Evolutionary conservation across 345 rosid species (phyloP), one percentile per base, ranked within the genome.

Genomic region (Limnanthes douglasii): DNA sequence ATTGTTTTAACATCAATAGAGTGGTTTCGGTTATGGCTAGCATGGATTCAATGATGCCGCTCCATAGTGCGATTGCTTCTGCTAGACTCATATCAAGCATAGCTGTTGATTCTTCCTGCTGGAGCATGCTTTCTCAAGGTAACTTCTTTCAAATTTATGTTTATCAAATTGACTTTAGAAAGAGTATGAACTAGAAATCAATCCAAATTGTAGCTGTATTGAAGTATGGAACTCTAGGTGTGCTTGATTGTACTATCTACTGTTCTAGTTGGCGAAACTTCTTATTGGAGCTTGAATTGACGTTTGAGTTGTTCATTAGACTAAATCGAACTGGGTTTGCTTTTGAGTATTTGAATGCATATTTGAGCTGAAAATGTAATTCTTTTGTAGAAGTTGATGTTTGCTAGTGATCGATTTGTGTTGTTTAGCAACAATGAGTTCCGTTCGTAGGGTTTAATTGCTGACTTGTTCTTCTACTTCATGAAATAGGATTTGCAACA

Each of bases 61-160:
- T 86, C 35, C 93, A 86, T 54, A 78, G 75, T 49, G 78, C 78
- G 34, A 60, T 64, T 57, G 93, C 97, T 28, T 71, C 85, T 54
- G 79, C 97, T 57, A 53, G 90, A 41, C 85, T 86, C 30, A 56
- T 27, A 34, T 86, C 97, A 27, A 67, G 55, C 62, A 78, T 86
- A 27, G 95, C 95, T 15, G 60, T 75, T 8, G 88, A 78, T 73
- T 58, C 97, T 16, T 67, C 83, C 21, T 78, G 84, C 61, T 86
- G 96, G 94, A 86, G 96, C 72, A 56, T 50, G 75, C 88, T 86
- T 48, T 82, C 93, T 43, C 74, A 64, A 61, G 96, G 93, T 84
- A 50, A 36, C 11, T 11, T 43, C 7, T 1, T 23, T 21, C 2
- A 24, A 20, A 42, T 32, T 8, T 5, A 21, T 39, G 12, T 11